Evolutionary conservation across 805 yeast genomes (phyloP).

Genomic region (Monosporozyma solicola): DNA sequence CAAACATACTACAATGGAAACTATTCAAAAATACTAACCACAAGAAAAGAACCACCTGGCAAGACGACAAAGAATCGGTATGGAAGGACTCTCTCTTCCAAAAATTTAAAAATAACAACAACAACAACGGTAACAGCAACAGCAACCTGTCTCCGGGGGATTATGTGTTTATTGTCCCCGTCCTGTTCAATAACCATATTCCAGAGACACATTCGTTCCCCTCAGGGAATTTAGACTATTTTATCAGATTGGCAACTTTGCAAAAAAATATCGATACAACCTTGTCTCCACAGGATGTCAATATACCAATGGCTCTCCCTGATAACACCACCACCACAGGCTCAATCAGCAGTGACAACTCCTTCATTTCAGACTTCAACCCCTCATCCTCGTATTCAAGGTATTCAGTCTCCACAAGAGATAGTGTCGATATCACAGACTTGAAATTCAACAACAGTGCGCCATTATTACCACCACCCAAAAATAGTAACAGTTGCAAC

Average conservation of each 20-base stretch:
- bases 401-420: neutral
- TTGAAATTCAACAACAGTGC: neutral
- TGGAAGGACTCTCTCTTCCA: slow-evolving; percentile 5
- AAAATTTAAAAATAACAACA: slow-evolving; percentile 2
- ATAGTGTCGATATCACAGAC: neutral
- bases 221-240: slow-evolving; percentile 26
- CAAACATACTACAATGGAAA: slow-evolving; percentile 10
- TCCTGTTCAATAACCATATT: slow-evolving; percentile 48
- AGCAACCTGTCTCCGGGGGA: slow-evolving; percentile 47
- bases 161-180: slow-evolving; percentile 59
- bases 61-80: slow-evolving; percentile 6
- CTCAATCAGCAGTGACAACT: neutral
- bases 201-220: slow-evolving; percentile 39
- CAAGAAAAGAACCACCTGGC: slow-evolving; percentile 3
- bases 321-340: neutral
- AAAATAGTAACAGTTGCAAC: neutral
- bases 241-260: slow-evolving; percentile 10
- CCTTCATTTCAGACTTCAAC: neutral
- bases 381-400: neutral
- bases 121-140: neutral
- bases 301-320: neutral
- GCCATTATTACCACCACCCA: neutral
- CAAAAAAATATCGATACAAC: neutral
- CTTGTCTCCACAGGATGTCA: neutral
- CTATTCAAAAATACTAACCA: slow-evolving; percentile 14